phyloP scores from a whole-genome alignment of 805 yeast genomes.

The Trichomonascus vanleenenianus region DNA sequence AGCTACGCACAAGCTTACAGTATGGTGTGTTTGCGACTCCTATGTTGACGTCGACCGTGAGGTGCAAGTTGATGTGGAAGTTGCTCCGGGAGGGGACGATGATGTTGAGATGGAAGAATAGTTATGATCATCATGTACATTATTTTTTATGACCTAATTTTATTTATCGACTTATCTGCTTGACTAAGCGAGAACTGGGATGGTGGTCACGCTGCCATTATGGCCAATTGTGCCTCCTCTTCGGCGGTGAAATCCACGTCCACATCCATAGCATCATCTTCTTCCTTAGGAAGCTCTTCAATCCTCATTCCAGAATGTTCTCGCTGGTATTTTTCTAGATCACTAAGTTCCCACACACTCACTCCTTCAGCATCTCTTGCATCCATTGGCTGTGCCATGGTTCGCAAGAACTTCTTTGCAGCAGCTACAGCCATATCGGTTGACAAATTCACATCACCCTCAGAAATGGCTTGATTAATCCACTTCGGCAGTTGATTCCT shows the following conservation, averaged over 20 bases:
- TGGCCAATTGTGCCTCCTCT: background rate
- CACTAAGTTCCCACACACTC: conserved; percentile 78
- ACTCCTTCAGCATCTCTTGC: conserved; percentile 89
- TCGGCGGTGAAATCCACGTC: conserved; percentile 2
- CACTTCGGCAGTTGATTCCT: conserved; percentile 88
- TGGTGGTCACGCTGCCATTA: background rate
- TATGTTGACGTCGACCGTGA: conserved; percentile 93
- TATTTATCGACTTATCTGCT: background rate
- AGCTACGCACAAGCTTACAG: conserved; percentile 54
- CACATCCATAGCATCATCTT: background rate
- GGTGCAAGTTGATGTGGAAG: conserved; percentile 38
- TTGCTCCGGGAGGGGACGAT: conserved; percentile 20
- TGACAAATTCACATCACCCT: conserved; percentile 84
- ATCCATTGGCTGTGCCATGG: conserved; percentile 89
- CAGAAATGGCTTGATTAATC: conserved; percentile 89
- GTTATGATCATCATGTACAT: background rate
- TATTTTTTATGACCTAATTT: background rate
- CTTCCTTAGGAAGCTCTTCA: background rate
- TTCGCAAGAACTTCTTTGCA: conserved; percentile 84
- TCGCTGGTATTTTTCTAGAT: conserved; percentile 17
- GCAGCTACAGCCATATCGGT: conserved; percentile 97
- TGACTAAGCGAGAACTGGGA: background rate
- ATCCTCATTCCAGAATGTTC: background rate
- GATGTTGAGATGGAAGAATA: conserved; percentile 5
- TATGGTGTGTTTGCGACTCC: conserved; percentile 89